Conservation (phyloP, 495 filamentous ascomycete genomes). For the Aspergillus leporis region DNA sequence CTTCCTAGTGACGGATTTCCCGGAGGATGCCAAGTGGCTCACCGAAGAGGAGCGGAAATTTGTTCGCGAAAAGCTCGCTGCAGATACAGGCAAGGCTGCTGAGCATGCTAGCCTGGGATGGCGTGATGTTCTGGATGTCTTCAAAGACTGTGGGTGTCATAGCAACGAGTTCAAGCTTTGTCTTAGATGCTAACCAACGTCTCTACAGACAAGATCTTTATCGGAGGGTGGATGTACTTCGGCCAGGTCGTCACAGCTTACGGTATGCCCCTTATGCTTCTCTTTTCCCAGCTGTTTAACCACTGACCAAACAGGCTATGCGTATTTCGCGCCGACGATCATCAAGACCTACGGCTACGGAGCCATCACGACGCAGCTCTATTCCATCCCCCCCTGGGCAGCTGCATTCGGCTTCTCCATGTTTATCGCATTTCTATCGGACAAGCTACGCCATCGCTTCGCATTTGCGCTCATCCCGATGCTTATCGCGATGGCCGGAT, state of each 20-base stretch:
- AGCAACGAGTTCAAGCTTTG: background rate
- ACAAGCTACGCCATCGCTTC: slow-evolving; percentile 71
- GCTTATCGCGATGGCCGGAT: slow-evolving; percentile 60
- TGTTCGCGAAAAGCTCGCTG: slow-evolving; percentile 69
- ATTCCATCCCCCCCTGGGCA: slow-evolving; percentile 80
- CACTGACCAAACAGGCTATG: slow-evolving; percentile 44
- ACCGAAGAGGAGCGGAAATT: slow-evolving; percentile 70
- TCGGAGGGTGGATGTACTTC: slow-evolving; percentile 87
- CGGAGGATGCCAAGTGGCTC: slow-evolving; percentile 56
- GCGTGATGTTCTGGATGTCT: slow-evolving; percentile 64
- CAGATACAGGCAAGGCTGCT: slow-evolving; percentile 73
- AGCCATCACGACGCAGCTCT: slow-evolving; percentile 73
- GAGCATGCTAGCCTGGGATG: slow-evolving; percentile 61
- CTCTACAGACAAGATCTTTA: slow-evolving; percentile 57
- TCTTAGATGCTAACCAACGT: slow-evolving; percentile 13
- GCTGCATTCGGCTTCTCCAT: slow-evolving; percentile 72
- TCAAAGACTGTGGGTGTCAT: slow-evolving; percentile 64
- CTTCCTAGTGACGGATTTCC: slow-evolving; percentile 78
- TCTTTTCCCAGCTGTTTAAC: slow-evolving; percentile 45
- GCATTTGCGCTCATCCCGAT: slow-evolving; percentile 66
- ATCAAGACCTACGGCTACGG: slow-evolving; percentile 64
- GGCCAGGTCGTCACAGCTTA: slow-evolving; percentile 56
- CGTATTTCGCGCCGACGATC: slow-evolving; percentile 76
- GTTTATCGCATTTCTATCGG: slow-evolving; percentile 67
- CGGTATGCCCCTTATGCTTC: slow-evolving; percentile 63